phyloP scores from a whole-genome alignment of 2,329 filamentous ascomycete species.

The Herpotrichia juniperi region DNA sequence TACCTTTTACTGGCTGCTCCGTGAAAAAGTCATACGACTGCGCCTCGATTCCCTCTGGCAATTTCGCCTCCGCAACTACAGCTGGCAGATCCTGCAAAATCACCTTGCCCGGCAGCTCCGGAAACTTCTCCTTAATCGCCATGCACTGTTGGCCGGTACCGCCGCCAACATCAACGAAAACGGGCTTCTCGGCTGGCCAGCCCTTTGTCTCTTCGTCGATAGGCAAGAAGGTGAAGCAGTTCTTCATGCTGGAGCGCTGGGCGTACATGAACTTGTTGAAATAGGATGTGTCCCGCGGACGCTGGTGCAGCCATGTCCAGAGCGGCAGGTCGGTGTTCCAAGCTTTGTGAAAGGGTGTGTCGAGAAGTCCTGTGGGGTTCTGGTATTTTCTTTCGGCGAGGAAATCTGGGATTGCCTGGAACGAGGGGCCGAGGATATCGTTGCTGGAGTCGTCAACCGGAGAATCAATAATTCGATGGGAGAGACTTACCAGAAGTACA shows the following conservation, averaged over 20 bases:
- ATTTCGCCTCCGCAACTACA: constrained; percentile 29
- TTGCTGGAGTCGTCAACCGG: constrained; percentile 2
- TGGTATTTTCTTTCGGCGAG: constrained; percentile 8
- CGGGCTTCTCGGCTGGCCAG: not conserved
- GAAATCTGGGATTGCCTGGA: constrained; percentile 10
- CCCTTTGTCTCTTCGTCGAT: constrained; percentile 7
- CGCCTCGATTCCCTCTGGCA: constrained; percentile 35
- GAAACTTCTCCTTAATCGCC: constrained; percentile 38
- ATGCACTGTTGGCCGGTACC: constrained; percentile 48
- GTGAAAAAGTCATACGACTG: constrained; percentile 35
- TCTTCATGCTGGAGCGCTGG: constrained; percentile 8
- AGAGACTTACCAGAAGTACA: constrained; percentile 4
- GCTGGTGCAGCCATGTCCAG: constrained; percentile 9
- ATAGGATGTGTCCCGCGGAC: constrained; percentile 9
- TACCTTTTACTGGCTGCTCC: constrained; percentile 34
- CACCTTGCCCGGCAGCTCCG: constrained; percentile 40
- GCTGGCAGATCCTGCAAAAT: constrained; percentile 50
- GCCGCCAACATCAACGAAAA: constrained; percentile 53
- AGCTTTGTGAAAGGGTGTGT: constrained; percentile 14
- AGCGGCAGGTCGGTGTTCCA: constrained; percentile 4
- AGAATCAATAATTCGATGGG: not conserved
- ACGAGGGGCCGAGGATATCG: constrained; percentile 4
- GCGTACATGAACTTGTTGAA: constrained; percentile 19
- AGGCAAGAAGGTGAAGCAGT: constrained; percentile 3
- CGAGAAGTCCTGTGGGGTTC: constrained; percentile 6